These are phyloP conservation scores for Cutaneotrichosporon sp. DNA, from an alignment of 1,284 basidiomycete genomes.

Conservation along the genomic window DNA sequence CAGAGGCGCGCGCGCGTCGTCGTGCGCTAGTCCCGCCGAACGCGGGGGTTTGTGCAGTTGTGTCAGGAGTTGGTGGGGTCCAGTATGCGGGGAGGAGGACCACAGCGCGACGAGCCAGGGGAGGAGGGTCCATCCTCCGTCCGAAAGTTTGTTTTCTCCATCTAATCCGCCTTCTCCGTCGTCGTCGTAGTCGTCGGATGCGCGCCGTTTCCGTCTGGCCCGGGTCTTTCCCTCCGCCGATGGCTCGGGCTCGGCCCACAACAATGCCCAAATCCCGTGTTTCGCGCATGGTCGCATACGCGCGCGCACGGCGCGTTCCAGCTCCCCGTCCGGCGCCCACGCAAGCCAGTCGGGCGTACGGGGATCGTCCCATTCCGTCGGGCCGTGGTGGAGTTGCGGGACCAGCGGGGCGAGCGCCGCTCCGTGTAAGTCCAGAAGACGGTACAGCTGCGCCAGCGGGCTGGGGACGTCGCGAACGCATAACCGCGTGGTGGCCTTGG, in stretches of 20 bases:
- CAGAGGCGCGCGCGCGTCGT: constrained; percentile 20
- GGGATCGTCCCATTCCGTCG: not conserved
- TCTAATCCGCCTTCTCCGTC: not conserved
- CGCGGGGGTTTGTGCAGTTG: constrained; percentile 24
- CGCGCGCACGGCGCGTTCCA: constrained; percentile 12
- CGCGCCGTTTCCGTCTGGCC: not conserved
- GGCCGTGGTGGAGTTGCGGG: not conserved
- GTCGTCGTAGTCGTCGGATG: not conserved
- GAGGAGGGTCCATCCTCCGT: constrained; percentile 30
- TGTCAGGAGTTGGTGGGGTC: constrained; percentile 15
- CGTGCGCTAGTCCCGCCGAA: constrained; percentile 12
- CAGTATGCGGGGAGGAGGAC: constrained; percentile 15
- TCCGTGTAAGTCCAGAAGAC: constrained; percentile 14
- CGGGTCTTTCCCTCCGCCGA: constrained; percentile 1
- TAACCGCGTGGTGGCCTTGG: not conserved
- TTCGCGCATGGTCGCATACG: constrained; percentile 12
- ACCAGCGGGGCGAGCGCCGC: constrained; percentile 11
- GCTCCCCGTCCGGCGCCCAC: constrained; percentile 1
- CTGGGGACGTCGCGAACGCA: not conserved
- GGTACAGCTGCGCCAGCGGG: constrained; percentile 21
- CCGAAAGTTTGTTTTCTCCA: not conserved
- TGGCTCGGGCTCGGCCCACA: constrained; percentile 18
- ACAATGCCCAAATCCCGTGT: constrained; percentile 27
- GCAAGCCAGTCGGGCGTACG: constrained; percentile 4
- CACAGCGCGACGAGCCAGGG: constrained; percentile 29